Evolutionary conservation across 768 basidiomycete genomes (phyloP), one percentile per base, ranked within the genome.

Genomic region (Hypholoma sublateritium): DNA sequence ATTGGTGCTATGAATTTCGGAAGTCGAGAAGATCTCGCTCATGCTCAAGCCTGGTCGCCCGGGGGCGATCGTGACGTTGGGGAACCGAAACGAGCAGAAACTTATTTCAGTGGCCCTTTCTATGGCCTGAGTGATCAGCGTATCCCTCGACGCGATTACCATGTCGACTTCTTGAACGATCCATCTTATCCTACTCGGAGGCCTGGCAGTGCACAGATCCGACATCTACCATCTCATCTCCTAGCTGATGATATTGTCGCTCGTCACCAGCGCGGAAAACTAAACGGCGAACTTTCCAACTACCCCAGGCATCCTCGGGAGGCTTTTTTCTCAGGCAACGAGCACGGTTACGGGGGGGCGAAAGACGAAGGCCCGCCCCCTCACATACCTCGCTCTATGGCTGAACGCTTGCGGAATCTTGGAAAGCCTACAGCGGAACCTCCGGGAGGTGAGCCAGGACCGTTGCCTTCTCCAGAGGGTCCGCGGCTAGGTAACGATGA

Each of bases 1-100:
- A 41, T 64, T 41, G 65, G 61, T 37, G 61, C 62, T 35, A 53
- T 62, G 44, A 62, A 62, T 50, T 56, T 67, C 16, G 62, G 64
- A 51, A 73, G 66, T 50, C 63, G 66, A 37, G 61, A 65, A 47
- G 64, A 63, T 53, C 55, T 67, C 42, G 65, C 65, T 14, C 62
- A 68, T 45, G 60, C 62, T n/a, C 67, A 70, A 45, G 57, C 67
- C 34, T 74, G 71, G 74, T 70, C 73, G 34, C 72, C 71, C 54
- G 65, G 69, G 22, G 71, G 75, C 3, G 78, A 77, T 63, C 73
- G 76, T 49, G 75, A 77, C 53, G 74, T 76, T 9, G 77, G 77
- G 13, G 75, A 77, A 61, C 74, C 76, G 17, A 77, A 67, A 58
- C 70, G 73, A 43, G 65, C 69, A 3, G 63, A 62, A 24, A 67